Base-by-base conservation (phyloP, 345 rosid genomes). In the Populus tremula region DNA sequence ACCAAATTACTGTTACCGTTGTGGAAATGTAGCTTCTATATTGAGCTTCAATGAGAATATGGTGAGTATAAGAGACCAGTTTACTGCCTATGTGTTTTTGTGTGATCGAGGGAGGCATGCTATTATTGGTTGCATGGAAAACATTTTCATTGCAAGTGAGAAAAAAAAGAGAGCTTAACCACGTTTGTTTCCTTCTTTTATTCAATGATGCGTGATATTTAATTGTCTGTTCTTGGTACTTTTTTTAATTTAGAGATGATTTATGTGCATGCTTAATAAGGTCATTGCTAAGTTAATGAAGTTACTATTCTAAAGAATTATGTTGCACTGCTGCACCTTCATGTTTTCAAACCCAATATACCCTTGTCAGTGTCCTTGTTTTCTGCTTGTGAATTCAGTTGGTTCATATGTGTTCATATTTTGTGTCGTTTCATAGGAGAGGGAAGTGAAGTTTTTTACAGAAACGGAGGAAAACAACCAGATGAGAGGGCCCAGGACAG, bases 401-500 rank as follows among this genome's bases (percentile, higher is more conserved):
- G 20, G 16, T 73, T 59, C 23, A 21, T 5, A 39, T n/a, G 41
- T 14, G 12, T 38, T 39, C 33, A 7, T 61, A 71, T 53, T 47
- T 8, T 27, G 35, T 74, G 54, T 83, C 18, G 63, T 81, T 35
- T 73, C 23, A 68, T 61, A 96, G 99, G 99, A 96, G 87, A 92
- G 98, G 72, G 99, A 93, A 79, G 99, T 96, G 81, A 93, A 93
- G 82, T 93, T 96, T 80, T 96, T 96, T 86, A 96, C 98, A 1
- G 97, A 96, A 86, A 96, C 99, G 0, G 99, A 96, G 81, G 99
- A 96, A 91, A 96, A 96, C 90, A 93, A 91, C 81, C 99, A 93
- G 85, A 96, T 93, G 99, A 92, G 99, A 86, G 99, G 99, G 71
- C 99, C 99, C 39, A 89, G 99, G 82, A 91, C 99, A 64, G 98